These are phyloP conservation scores for Nymphaea thermarum DNA, from an alignment of 164 flowering plant species.

Conservation along the genomic window DNA sequence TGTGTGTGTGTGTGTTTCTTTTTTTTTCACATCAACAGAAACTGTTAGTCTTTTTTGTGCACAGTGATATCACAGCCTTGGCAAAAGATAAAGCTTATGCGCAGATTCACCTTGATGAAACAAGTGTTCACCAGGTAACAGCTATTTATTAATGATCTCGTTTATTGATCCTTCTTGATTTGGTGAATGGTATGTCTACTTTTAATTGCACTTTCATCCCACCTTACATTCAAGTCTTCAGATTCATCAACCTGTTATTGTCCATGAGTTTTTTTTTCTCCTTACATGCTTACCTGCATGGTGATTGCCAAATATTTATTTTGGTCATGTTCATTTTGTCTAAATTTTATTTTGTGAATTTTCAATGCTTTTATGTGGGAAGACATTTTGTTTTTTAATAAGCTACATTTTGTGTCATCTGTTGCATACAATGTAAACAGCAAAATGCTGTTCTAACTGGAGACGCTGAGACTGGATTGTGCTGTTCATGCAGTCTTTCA, in stretches of 20 bases:
- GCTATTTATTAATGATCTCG: not conserved
- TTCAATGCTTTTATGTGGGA: too few species aligned
- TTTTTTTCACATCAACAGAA: not conserved
- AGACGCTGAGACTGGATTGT: too few species aligned
- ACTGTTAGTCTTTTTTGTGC: not conserved
- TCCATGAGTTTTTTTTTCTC: not conserved
- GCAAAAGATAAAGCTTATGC: constrained; percentile 60
- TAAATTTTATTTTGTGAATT: too few species aligned
- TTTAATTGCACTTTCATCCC: too few species aligned
- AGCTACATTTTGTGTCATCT: too few species aligned
- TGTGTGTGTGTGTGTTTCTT: not conserved
- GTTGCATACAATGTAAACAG: too few species aligned
- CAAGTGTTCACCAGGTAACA: constrained; percentile 55
- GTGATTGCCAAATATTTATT: not conserved
- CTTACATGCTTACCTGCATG: not conserved
- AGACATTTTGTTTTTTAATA: too few species aligned
- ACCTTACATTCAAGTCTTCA: not conserved
- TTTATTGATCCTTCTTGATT: not conserved
- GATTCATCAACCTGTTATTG: not conserved
- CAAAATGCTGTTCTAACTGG: too few species aligned
- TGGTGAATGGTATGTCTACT: not conserved
- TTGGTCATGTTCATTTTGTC: too few species aligned
- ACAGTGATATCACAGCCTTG: constrained; percentile 47
- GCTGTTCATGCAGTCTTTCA: too few species aligned
- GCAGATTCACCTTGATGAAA: constrained; percentile 46